Percentiles rank a stretch among this genome's conserved stretches.
Evolutionary conservation across 75 land plant genomes (phyloP).

Genomic region (Pinus albicaulis): DNA sequence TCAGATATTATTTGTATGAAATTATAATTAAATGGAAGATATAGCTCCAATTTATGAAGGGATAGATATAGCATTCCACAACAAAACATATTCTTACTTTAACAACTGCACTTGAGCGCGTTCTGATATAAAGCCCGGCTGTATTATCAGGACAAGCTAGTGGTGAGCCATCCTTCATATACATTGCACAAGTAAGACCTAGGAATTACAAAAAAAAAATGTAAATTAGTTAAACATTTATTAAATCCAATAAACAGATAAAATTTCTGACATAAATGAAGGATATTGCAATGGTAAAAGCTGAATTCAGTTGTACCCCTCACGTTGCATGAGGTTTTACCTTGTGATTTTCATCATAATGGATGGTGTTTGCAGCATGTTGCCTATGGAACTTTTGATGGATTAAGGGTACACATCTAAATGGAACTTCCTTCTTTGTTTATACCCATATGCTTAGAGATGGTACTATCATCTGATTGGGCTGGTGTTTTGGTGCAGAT

Average conservation of each 20-base stretch:
- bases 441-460: no score
- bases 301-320: no score
- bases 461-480: no score
- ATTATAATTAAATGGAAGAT: background rate
- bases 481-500: no score
- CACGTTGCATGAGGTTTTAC: no score
- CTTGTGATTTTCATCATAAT: no score
- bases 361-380: no score
- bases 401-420: no score
- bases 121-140: slow-evolving; percentile 90
- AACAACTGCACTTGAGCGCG: slow-evolving; percentile 60
- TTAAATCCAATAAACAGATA: background rate
- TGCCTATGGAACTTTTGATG: no score
- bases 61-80: background rate
- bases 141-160: slow-evolving; percentile 76
- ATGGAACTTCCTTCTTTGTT: no score
- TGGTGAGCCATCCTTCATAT: slow-evolving; percentile 50
- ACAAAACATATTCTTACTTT: slow-evolving; percentile 50
- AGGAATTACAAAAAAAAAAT: slow-evolving; percentile 5
- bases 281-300: no score
- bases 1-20: background rate
- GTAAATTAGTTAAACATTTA: background rate
- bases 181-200: slow-evolving; percentile 96
- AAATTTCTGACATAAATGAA: no score
- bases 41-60: background rate